Evolutionary conservation across 164 flowering plant genomes (phyloP).

Genomic region (Hamamelis virginiana): DNA sequence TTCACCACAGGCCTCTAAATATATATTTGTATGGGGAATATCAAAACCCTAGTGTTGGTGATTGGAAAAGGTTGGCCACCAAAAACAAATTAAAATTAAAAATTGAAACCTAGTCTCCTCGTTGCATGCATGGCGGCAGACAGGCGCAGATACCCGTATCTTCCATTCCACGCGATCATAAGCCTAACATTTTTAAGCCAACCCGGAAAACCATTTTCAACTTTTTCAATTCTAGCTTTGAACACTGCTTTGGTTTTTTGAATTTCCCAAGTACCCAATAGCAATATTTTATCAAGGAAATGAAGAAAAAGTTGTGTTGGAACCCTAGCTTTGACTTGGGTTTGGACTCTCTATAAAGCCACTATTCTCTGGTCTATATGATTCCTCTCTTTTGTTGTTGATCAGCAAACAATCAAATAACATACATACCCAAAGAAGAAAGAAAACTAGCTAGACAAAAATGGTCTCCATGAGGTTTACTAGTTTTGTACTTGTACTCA

Average conservation of each 20-base stretch:
- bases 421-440: slow-evolving; percentile 6
- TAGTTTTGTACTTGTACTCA: slow-evolving; percentile 8
- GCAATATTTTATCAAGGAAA: slow-evolving; percentile 11
- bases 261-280: slow-evolving; percentile 22
- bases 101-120: slow-evolving; percentile 34
- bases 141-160: slow-evolving; percentile 29
- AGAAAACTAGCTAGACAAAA: neutral
- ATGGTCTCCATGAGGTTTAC: slow-evolving; percentile 19
- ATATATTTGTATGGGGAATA: slow-evolving; percentile 8
- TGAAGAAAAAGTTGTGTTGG: slow-evolving; percentile 19
- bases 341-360: slow-evolving; percentile 36
- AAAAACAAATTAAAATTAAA: too few species aligned
- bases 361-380: slow-evolving; percentile 1
- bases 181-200: slow-evolving; percentile 21
- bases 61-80: slow-evolving; percentile 29
- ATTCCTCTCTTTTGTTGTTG: slow-evolving; percentile 8
- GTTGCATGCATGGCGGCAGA: slow-evolving; percentile 62
- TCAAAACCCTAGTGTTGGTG: slow-evolving; percentile 29
- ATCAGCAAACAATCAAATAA: too few species aligned
- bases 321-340: slow-evolving; percentile 47
- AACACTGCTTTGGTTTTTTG: slow-evolving; percentile 13
- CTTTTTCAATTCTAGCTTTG: slow-evolving; percentile 26
- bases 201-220: slow-evolving; percentile 22
- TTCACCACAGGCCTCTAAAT: neutral
- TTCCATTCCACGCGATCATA: slow-evolving; percentile 43